Evolutionary conservation across 495 filamentous ascomycete genomes (phyloP), one percentile per base, ranked within the genome.

Genomic region (Aspergillus wentii): DNA sequence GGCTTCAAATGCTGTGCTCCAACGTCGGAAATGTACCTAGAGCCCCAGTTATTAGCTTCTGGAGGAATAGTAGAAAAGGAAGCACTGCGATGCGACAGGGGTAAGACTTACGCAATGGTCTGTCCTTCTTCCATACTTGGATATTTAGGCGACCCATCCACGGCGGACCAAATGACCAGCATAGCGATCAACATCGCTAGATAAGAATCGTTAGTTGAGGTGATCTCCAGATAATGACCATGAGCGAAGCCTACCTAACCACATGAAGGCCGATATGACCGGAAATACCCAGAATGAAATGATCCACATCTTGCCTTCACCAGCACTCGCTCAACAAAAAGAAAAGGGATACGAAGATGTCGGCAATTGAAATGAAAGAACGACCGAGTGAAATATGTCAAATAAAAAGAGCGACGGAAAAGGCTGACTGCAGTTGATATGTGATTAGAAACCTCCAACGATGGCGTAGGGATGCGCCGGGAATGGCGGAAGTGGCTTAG

Each of bases 1-100:
- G 92, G 92, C 44, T 95, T 88, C 3, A 95, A 66, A 0, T 68
- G 64, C 17, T 68, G 54, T 1, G 83, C 83, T 43, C 88, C 92
- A 18, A 95, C 71, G 61, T 96, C 88, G n/a, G 80, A 85, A 48
- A 88, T 86, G 56, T 66, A 73, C 23, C 63, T 69, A 44, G n/a
- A n/a, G n/a, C n/a, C 17, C 11, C 9, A 18, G 4, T 18, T 3
- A 27, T 13, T 29, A 29, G 31, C n/a, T 8, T 33, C 31, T 44
- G 40, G 31, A 15, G 34, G 30, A 5, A 44, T 20, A 8, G 9
- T 16, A 13, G 35, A 22, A 21, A 16, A 28, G 18, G 32, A 3
- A 25, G 17, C 10, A 33, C n/a, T n/a, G n/a, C n/a, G n/a, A n/a
- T n/a, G n/a, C n/a, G n/a, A 43, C 40, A 11, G 30, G 44, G 9